phyloP scores from a whole-genome alignment of 2,329 filamentous ascomycete species.

The Bipolaris zeicola region DNA sequence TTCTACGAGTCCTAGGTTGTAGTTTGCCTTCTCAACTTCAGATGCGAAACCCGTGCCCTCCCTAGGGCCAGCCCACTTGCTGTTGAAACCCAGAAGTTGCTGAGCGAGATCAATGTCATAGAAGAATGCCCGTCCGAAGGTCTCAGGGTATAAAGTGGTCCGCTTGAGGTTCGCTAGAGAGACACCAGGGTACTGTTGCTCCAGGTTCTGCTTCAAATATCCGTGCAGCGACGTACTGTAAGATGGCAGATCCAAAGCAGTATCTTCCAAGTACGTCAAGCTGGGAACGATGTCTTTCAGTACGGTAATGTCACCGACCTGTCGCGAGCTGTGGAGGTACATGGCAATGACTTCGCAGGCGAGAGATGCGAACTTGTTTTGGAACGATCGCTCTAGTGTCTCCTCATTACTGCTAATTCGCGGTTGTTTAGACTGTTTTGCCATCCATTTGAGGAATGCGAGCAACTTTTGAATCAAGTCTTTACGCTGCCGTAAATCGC shows the following conservation, averaged over 20 bases:
- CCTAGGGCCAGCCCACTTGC: slow-evolving; percentile 69
- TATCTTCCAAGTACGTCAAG: slow-evolving; percentile 77
- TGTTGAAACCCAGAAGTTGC: slow-evolving; percentile 76
- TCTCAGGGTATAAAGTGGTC: slow-evolving; percentile 67
- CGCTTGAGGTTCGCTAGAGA: slow-evolving; percentile 80
- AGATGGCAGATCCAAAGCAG: slow-evolving; percentile 76
- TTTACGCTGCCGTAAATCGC: slow-evolving; percentile 74
- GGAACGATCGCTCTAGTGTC: slow-evolving; percentile 40
- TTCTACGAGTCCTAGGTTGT: slow-evolving; percentile 89
- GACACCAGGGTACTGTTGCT: slow-evolving; percentile 74
- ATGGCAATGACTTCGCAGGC: slow-evolving; percentile 88
- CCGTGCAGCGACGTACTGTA: slow-evolving; percentile 89
- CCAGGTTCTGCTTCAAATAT: slow-evolving; percentile 85
- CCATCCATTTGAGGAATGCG: slow-evolving; percentile 64
- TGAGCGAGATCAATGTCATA: slow-evolving; percentile 80
- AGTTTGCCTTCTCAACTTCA: slow-evolving; percentile 85
- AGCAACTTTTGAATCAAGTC: slow-evolving; percentile 75
- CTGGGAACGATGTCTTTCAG: slow-evolving; percentile 74
- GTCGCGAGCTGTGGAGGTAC: slow-evolving; percentile 84
- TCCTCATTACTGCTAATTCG: slow-evolving; percentile 31
- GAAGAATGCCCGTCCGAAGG: slow-evolving; percentile 78
- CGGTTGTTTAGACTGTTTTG: slow-evolving; percentile 31
- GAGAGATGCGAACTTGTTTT: slow-evolving; percentile 71
- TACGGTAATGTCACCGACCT: slow-evolving; percentile 70
- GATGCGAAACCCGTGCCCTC: slow-evolving; percentile 72